phyloP scores from a whole-genome alignment of 495 filamentous ascomycete species.

The Annulohypoxylon nitens region DNA sequence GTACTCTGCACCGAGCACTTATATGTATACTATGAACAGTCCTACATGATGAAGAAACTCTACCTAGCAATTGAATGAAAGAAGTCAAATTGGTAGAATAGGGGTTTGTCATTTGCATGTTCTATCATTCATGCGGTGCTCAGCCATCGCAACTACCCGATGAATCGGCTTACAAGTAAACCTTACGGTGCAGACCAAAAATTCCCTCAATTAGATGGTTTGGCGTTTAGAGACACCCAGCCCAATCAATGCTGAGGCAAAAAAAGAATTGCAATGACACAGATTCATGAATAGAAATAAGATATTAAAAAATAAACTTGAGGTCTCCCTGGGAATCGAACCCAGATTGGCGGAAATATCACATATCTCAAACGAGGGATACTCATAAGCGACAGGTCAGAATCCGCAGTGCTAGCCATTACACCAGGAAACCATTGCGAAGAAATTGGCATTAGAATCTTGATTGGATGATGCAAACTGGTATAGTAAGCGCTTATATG shows the following conservation, averaged over 20 bases:
- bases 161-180: not conserved
- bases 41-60: not conserved
- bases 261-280: too few species aligned
- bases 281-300: too few species aligned
- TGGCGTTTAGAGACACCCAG: too few species aligned
- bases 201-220: not conserved
- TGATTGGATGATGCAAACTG: not conserved
- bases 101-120: not conserved
- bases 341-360: conserved; percentile 53
- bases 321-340: conserved; percentile 58
- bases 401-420: conserved; percentile 49
- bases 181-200: not conserved
- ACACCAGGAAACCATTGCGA: conserved; percentile 40
- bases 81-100: not conserved
- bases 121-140: not conserved
- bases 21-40: not conserved
- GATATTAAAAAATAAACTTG: not conserved
- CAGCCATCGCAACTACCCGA: not conserved
- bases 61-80: not conserved
- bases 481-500: not conserved
- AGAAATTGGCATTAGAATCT: too few species aligned
- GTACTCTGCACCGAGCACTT: not conserved
- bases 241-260: too few species aligned
- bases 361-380: not conserved
- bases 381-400: conserved; percentile 13